Evolutionary conservation across 305 asterid species (phyloP).

Genomic region (Fraxinus dipetala): DNA sequence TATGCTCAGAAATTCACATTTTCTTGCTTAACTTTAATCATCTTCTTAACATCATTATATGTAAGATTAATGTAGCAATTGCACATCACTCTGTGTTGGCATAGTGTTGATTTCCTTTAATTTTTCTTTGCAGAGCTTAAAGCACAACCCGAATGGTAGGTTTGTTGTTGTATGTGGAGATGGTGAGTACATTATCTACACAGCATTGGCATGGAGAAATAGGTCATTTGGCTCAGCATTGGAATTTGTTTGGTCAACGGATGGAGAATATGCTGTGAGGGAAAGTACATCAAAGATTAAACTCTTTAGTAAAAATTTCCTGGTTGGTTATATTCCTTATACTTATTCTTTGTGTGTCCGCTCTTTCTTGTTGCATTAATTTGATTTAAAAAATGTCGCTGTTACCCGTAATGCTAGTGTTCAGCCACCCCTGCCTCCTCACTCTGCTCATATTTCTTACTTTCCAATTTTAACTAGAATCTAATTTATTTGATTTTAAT

Average conservation of each 20-base stretch:
- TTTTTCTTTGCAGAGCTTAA: constrained; percentile 65
- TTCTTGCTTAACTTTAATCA: background rate
- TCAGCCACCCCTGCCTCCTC: background rate
- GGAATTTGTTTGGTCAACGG: constrained; percentile 94
- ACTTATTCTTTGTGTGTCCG: background rate
- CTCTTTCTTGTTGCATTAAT: background rate
- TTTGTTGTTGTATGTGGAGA: constrained; percentile 97
- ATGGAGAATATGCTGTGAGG: constrained; percentile 95
- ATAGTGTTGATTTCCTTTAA: constrained; percentile 11
- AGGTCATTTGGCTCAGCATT: constrained; percentile 91
- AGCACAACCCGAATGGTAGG: constrained; percentile 98
- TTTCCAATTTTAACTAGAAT: background rate
- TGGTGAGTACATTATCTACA: constrained; percentile 86
- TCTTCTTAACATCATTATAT: constrained; percentile 1
- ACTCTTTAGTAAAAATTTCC: constrained; percentile 71
- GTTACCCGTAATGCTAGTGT: background rate
- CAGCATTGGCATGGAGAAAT: constrained; percentile 98
- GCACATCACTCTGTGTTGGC: background rate
- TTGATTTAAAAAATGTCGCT: background rate
- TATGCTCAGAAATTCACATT: background rate
- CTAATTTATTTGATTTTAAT: background rate
- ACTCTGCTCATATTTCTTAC: background rate
- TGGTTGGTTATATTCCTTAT: constrained; percentile 45
- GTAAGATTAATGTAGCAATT: background rate
- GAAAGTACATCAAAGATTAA: constrained; percentile 90